Conservation (phyloP, 345 rosid species). For the Cardamine chenopodiifolia region DNA sequence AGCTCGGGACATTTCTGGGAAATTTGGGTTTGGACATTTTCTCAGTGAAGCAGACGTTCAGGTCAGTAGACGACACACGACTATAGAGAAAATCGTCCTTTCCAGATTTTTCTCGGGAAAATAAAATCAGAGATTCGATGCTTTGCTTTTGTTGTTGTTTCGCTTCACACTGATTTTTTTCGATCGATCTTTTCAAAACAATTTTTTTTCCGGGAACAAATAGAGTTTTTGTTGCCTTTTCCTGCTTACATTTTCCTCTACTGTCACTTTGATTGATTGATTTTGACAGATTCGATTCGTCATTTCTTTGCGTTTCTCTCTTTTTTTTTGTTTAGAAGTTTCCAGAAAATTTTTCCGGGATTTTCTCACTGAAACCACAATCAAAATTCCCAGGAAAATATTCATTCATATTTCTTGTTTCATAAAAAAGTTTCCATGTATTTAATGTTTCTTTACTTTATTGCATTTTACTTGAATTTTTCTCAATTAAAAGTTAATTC, state of each 20-base stretch:
- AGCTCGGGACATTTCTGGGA: neutral
- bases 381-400: constrained; percentile 13
- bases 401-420: neutral
- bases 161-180: neutral
- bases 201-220: neutral
- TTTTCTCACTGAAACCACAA: neutral
- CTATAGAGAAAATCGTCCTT: neutral
- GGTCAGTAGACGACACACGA: constrained; percentile 27
- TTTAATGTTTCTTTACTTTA: constrained; percentile 23
- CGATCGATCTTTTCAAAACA: constrained; percentile 42
- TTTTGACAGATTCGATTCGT: constrained; percentile 40
- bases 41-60: constrained; percentile 11
- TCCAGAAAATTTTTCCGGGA: neutral
- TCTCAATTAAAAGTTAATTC: no score
- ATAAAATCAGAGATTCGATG: constrained; percentile 17
- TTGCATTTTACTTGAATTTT: no score
- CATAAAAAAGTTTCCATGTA: constrained; percentile 31
- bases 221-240: constrained; percentile 18
- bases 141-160: neutral
- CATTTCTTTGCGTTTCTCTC: constrained; percentile 3
- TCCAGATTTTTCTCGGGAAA: constrained; percentile 4
- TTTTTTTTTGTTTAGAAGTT: neutral
- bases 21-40: neutral
- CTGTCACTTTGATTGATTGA: constrained; percentile 42
- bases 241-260: neutral